These are phyloP conservation scores for Cladosporium colombiae DNA, from an alignment of 2,329 filamentous ascomycete species.

Conservation along the genomic window DNA sequence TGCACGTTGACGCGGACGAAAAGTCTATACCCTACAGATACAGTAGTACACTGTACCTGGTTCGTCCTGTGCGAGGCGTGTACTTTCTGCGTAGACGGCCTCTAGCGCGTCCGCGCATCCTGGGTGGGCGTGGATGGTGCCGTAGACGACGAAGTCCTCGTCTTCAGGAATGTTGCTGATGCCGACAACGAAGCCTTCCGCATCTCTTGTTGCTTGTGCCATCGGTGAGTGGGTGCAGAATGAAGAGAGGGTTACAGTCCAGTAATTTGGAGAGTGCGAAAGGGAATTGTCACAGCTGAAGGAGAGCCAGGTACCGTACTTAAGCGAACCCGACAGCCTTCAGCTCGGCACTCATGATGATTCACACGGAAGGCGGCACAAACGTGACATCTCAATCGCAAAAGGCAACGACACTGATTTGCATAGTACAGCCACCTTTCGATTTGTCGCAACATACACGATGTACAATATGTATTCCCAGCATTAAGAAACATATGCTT, in stretches of 20 bases:
- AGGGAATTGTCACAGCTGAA: background rate
- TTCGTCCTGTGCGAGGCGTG: conserved; percentile 31
- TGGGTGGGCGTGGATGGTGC: conserved; percentile 33
- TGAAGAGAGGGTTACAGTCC: background rate
- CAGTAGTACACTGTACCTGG: conserved; percentile 37
- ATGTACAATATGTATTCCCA: background rate
- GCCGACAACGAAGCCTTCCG: background rate
- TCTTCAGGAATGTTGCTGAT: conserved; percentile 6
- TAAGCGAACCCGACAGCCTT: background rate
- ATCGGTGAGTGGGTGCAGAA: background rate
- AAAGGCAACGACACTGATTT: background rate
- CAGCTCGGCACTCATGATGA: background rate
- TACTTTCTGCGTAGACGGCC: conserved; percentile 36
- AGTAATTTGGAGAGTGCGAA: background rate
- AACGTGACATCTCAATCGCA: background rate
- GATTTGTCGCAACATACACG: background rate
- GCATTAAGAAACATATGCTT: background rate
- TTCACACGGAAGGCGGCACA: background rate
- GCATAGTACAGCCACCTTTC: background rate
- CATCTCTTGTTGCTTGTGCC: background rate
- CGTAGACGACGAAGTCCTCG: conserved; percentile 10
- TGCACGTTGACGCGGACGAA: background rate
- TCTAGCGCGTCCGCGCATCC: conserved; percentile 38
- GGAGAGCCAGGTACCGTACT: background rate
- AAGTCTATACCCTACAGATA: conserved; percentile 27